Evolutionary conservation across 106 monocot genomes (phyloP), one percentile per base, ranked within the genome.

Genomic region (Dendrobium nobile): DNA sequence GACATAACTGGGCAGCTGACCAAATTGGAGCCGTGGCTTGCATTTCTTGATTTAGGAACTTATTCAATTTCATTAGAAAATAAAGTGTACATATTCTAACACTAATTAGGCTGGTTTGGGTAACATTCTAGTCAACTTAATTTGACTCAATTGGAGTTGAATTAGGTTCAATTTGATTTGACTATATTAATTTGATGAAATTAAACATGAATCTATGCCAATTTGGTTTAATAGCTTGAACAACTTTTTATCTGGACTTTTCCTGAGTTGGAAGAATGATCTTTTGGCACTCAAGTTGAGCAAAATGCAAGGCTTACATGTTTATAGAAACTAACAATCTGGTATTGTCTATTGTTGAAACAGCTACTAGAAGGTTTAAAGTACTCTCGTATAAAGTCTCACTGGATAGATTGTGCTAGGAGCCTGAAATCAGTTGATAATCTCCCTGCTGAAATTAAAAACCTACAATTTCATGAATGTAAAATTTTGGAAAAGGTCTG

Each of bases 241-340:
- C 0, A 2, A 0, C 73, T 83, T 9, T 0, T 5, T 0, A 48
- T 87, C 4, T 5, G 7, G 4, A 77, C 10, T 37, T 80, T 87
- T 83, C 61, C 68, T 44, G 83, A 77, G 7, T 83, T 83, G 83
- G 83, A 87, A 45, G 56, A 87, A 44, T 87, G 86, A 83, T 77
- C 27, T 22, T 85, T 80, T 40, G 54, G 48, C 8, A 17, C 5
- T 13, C 24, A 54, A 26, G 5, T 61, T 9, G 47, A 51, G 24
- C 47, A 77, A 48, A 54, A 51, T 2, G 8, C 37, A 37, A 37
- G 3, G 73, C 8, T 82, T 26, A 31, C 82, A 33, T 20, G 42
- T 64, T 77, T 82, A 8, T 7, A 41, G 19, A 26, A 74, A 5
- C 54, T 79, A 40, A 7, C 18, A 7, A 3, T 85, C 37, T 26